These are phyloP conservation scores for Laetiporus sulphureus DNA, from an alignment of 1,284 basidiomycete genomes.

Conservation along the genomic window DNA sequence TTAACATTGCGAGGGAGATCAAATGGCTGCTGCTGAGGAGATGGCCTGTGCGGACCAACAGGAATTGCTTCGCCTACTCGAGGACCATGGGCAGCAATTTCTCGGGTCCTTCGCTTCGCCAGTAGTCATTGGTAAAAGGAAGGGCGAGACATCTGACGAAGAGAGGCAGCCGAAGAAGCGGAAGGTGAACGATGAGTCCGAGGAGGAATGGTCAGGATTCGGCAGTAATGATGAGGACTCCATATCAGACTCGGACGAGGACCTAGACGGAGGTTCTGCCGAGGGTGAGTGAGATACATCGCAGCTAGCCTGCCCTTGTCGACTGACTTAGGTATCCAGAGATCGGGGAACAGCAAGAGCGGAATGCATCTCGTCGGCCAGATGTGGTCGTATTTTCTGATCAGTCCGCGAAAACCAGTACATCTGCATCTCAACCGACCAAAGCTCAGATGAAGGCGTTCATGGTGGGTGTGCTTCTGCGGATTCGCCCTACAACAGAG, in stretches of 20 bases:
- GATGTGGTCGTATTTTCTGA: constrained; percentile 58
- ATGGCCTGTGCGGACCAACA: constrained; percentile 24
- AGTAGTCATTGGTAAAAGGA: constrained; percentile 16
- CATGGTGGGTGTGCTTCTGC: constrained; percentile 47
- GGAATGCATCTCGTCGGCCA: constrained; percentile 14
- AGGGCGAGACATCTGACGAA: constrained; percentile 12
- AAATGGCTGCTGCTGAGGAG: too few relatives aligned
- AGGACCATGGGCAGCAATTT: constrained; percentile 61
- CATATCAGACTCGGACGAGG: constrained; percentile 18
- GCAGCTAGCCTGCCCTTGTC: background rate
- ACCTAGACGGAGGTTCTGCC: constrained; percentile 8
- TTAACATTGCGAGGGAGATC: too few relatives aligned
- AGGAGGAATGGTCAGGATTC: constrained; percentile 35
- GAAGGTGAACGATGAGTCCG: constrained; percentile 15
- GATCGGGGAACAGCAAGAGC: background rate
- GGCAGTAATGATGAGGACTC: constrained; percentile 7
- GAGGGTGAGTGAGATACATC: background rate
- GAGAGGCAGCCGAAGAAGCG: constrained; percentile 23
- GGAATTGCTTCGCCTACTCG: constrained; percentile 46
- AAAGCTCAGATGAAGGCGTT: constrained; percentile 56
- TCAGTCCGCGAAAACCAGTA: constrained; percentile 7
- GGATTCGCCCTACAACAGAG: constrained; percentile 1
- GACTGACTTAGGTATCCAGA: background rate
- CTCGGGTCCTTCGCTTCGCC: constrained; percentile 44
- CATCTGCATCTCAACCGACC: constrained; percentile 7